Percentiles rank a stretch among this genome's conserved stretches.
Evolutionary conservation across 345 rosid genomes (phyloP).

Genomic region (Citrus sp.): DNA sequence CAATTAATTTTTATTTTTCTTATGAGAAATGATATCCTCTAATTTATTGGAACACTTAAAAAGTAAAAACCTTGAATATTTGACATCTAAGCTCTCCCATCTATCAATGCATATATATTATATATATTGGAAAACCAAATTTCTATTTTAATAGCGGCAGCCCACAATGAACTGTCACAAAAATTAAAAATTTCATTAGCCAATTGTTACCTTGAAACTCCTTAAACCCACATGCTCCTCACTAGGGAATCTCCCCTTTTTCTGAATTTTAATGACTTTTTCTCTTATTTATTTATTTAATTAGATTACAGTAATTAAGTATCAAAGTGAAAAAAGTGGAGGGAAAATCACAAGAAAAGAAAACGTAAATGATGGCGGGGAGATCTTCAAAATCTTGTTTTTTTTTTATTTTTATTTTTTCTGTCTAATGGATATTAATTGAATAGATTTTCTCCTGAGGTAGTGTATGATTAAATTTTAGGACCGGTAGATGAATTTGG

Average conservation of each 20-base stretch:
- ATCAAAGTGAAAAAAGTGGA: background rate
- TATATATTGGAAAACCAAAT: conserved; percentile 5
- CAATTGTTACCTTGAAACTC: conserved; percentile 1
- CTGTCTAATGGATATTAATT: background rate
- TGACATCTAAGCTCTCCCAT: background rate
- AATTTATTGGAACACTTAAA: background rate
- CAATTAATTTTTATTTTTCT: too few relatives aligned
- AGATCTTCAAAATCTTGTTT: background rate
- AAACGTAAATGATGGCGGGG: background rate
- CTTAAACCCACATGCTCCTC: conserved; percentile 7
- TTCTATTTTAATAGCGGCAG: background rate
- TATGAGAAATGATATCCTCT: too few relatives aligned
- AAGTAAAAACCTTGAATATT: background rate
- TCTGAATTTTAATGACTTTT: background rate
- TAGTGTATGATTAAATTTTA: background rate
- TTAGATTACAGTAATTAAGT: background rate
- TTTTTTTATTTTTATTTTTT: background rate
- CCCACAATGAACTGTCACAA: background rate
- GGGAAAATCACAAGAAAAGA: background rate
- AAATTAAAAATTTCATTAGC: background rate
- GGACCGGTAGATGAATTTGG: background rate
- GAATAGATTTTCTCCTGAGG: background rate
- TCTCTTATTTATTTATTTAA: background rate
- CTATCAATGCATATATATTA: background rate
- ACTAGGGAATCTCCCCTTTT: background rate